Conservation (phyloP, 768 basidiomycete species). For the Rhodocollybia butyracea region DNA sequence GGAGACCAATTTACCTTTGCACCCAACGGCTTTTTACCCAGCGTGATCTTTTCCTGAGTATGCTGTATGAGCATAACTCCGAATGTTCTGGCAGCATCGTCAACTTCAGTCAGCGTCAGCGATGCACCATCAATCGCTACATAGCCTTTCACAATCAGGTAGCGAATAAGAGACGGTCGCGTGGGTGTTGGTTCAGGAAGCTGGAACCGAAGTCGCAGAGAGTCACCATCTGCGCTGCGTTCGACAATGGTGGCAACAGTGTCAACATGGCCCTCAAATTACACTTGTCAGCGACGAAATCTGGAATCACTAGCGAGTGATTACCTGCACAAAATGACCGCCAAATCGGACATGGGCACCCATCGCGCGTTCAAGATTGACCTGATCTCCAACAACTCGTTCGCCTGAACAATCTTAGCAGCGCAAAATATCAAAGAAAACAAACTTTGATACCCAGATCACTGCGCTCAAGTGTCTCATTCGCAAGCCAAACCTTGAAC, state of each 20-base stretch:
- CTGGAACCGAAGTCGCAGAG: slow-evolving; percentile 80
- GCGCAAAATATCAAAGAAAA: neutral
- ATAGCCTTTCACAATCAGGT: slow-evolving; percentile 93
- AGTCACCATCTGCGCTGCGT: slow-evolving; percentile 76
- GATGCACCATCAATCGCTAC: slow-evolving; percentile 93
- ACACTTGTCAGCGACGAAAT: neutral
- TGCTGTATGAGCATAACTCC: slow-evolving; percentile 95
- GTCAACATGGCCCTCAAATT: slow-evolving; percentile 97
- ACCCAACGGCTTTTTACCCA: slow-evolving; percentile 72
- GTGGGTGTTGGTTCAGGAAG: slow-evolving; percentile 56
- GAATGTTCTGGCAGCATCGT: slow-evolving; percentile 61
- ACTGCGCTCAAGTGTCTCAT: slow-evolving; percentile 89
- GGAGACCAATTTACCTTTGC: too few relatives aligned
- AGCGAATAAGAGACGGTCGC: slow-evolving; percentile 66
- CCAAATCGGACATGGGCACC: slow-evolving; percentile 88
- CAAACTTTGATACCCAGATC: slow-evolving; percentile 65
- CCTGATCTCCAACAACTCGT: slow-evolving; percentile 68
- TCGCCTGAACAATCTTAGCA: slow-evolving; percentile 51
- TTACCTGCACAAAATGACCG: slow-evolving; percentile 95
- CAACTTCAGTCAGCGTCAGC: slow-evolving; percentile 82
- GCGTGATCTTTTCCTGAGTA: slow-evolving; percentile 84
- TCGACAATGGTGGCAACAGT: slow-evolving; percentile 75
- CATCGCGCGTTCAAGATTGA: slow-evolving; percentile 97
- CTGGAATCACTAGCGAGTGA: slow-evolving; percentile 7
- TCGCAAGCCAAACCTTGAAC: slow-evolving; percentile 95